phyloP scores from a whole-genome alignment of 2,329 filamentous ascomycete species.

The Gyromitra esculenta region DNA sequence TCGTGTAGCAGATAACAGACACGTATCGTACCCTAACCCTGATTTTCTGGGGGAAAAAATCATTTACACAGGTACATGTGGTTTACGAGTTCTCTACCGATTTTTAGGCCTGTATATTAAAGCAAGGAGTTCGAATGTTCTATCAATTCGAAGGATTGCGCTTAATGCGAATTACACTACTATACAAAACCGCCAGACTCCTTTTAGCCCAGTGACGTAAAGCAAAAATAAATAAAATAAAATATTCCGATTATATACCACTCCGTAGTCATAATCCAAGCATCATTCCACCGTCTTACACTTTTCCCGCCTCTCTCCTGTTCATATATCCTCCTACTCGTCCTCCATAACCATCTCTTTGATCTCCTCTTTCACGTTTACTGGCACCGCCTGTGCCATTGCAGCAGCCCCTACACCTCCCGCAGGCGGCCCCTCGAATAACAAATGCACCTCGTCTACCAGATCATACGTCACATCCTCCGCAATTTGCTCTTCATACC shows the following conservation, averaged over 20 bases:
- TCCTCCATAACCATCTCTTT: constrained; percentile 74
- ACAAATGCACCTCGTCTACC: constrained; percentile 89
- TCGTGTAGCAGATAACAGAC: constrained; percentile 1
- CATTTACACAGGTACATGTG: neutral
- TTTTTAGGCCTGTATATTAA: neutral
- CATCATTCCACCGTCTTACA: neutral
- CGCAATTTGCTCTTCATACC: constrained; percentile 91
- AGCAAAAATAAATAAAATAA: constrained; percentile 26
- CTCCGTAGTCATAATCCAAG: constrained; percentile 3
- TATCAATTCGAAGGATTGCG: neutral
- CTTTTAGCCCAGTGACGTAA: constrained; percentile 1
- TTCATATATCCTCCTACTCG: constrained; percentile 55
- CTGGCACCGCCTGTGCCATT: constrained; percentile 62
- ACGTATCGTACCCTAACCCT: constrained; percentile 40
- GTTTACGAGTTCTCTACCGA: neutral
- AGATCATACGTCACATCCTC: constrained; percentile 95
- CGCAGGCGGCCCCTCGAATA: constrained; percentile 54
- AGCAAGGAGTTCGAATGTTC: neutral
- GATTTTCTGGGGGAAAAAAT: neutral
- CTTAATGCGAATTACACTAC: constrained; percentile 35
- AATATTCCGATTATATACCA: constrained; percentile 9
- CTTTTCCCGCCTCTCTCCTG: neutral
- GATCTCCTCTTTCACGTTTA: constrained; percentile 68
- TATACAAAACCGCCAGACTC: constrained; percentile 30
- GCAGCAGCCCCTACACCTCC: constrained; percentile 58